Evolutionary conservation across 805 yeast genomes (phyloP).

Genomic region (Pichia eremophila): DNA sequence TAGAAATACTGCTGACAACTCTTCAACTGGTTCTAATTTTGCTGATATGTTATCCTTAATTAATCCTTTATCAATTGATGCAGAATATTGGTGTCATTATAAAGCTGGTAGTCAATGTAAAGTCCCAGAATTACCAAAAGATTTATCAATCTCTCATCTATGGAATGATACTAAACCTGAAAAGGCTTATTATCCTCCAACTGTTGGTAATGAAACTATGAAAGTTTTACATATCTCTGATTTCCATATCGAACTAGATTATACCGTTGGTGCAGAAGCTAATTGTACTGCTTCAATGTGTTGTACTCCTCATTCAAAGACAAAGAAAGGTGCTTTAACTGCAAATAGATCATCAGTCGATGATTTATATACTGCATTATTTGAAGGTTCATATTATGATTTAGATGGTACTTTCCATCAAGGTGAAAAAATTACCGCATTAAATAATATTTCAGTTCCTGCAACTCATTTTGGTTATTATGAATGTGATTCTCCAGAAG

Average conservation of each 20-base stretch:
- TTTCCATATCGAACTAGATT: conserved; percentile 52
- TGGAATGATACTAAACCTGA: conserved; percentile 35
- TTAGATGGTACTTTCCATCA: conserved; percentile 22
- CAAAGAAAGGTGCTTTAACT: conserved; percentile 1
- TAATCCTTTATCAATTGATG: conserved; percentile 46
- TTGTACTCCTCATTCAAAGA: conserved; percentile 42
- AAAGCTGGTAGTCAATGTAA: conserved; percentile 39
- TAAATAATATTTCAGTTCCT: conserved; percentile 33
- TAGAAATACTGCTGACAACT: conserved; percentile 30
- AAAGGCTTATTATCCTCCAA: conserved; percentile 36
- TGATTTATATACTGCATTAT: conserved; percentile 6
- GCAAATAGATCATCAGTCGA: conserved; percentile 1
- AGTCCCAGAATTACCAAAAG: conserved; percentile 41
- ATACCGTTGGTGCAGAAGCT: conserved; percentile 46
- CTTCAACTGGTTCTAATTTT: conserved; percentile 37
- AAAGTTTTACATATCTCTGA: conserved; percentile 61
- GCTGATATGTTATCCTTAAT: conserved; percentile 41
- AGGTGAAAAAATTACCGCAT: conserved; percentile 21
- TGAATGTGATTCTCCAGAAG: conserved; percentile 57
- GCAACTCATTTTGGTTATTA: conserved; percentile 57
- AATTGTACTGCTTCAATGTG: conserved; percentile 51
- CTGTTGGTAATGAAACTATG: conserved; percentile 31
- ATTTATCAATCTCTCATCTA: conserved; percentile 33
- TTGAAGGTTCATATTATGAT: conserved; percentile 16
- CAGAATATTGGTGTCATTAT: conserved; percentile 53